These are phyloP conservation scores for Mangifera indica DNA, from an alignment of 345 rosid genomes.

Conservation along the genomic window DNA sequence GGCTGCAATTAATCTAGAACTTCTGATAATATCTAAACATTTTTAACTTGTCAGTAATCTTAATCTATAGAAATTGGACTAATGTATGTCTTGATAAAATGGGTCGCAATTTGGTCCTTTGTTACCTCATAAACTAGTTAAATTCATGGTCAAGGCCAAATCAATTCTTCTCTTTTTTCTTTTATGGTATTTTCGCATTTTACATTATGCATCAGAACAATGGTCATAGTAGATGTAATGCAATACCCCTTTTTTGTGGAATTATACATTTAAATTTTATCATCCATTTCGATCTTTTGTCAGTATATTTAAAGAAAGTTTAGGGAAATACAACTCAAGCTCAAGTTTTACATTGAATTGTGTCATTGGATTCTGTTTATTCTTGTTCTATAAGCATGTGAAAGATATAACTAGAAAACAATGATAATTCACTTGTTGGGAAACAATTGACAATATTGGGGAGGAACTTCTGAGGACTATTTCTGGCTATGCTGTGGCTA, in stretches of 20 bases:
- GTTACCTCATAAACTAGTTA: too few relatives aligned
- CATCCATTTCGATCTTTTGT: background rate
- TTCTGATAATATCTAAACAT: background rate
- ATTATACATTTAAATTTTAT: background rate
- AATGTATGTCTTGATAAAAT: background rate
- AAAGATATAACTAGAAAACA: background rate
- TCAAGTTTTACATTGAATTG: background rate
- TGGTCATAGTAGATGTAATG: background rate
- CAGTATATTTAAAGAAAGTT: background rate
- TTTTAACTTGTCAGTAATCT: background rate
- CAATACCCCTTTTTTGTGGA: background rate
- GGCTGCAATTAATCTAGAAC: background rate
- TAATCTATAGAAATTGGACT: background rate
- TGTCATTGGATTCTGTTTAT: background rate
- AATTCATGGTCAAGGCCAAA: too few relatives aligned
- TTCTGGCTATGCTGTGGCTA: conserved; percentile 36
- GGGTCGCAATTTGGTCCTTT: background rate
- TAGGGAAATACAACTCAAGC: background rate
- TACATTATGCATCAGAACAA: background rate
- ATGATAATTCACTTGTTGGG: background rate
- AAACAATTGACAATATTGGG: background rate
- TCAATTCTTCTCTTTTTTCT: too few relatives aligned
- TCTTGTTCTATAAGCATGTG: background rate
- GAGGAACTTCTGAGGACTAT: background rate
- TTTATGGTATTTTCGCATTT: background rate